Conservation (phyloP, 176 grass and related monocot genomes). For the Coix lacrymajobi region DNA sequence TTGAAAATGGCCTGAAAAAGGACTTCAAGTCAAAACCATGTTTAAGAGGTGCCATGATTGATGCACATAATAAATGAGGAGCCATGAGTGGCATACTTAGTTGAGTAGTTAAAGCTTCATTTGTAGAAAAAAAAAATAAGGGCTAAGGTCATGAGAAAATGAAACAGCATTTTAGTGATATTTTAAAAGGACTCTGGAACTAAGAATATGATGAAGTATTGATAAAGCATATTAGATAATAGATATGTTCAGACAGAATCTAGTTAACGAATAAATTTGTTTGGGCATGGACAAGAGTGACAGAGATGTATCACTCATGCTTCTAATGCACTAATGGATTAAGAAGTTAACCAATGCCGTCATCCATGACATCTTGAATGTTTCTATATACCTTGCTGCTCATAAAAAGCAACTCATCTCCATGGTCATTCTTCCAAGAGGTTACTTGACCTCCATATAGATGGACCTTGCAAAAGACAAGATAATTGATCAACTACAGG, state of each 20-base stretch:
- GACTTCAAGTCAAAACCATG: too few species aligned
- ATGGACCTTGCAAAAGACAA: conserved; percentile 45
- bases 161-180: neutral
- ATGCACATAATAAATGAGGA: neutral
- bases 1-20: conserved; percentile 61
- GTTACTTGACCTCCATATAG: conserved; percentile 78
- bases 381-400: conserved; percentile 53
- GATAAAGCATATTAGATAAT: too few species aligned
- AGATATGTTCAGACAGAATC: neutral
- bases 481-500: conserved; percentile 14
- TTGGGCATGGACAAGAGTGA: too few species aligned
- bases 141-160: neutral
- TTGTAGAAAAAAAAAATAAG: conserved; percentile 3
- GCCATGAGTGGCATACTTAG: neutral
- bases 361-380: conserved; percentile 23
- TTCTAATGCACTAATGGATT: neutral
- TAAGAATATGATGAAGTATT: neutral
- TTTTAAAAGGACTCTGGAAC: neutral
- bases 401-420: conserved; percentile 73
- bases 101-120: neutral
- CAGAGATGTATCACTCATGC: neutral
- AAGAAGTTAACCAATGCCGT: conserved; percentile 14
- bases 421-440: conserved; percentile 77
- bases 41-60: neutral
- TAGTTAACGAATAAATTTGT: neutral